Percentiles rank a stretch among this genome's conserved stretches.
Evolutionary conservation across 208 protist species (phyloP).

Genomic region (Porcisia hertigi): DNA sequence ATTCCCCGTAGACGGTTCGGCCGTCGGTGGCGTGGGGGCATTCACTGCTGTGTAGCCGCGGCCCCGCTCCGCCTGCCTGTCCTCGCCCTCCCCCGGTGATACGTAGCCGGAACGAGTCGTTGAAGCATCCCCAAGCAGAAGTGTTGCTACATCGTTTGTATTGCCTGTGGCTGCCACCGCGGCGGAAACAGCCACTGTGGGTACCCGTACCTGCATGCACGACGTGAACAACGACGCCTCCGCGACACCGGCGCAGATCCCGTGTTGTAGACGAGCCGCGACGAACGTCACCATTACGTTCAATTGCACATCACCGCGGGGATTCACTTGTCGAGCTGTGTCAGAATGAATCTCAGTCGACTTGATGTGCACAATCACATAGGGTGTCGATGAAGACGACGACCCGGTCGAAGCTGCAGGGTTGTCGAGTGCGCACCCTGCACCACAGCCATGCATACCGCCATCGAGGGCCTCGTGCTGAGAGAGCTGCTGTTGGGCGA

Average conservation of each 20-base stretch:
- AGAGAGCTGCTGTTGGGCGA: slow-evolving; percentile 14
- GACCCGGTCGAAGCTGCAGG: background rate
- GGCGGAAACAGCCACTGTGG: slow-evolving; percentile 16
- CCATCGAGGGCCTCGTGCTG: background rate
- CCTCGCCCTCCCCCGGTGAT: background rate
- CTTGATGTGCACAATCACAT: slow-evolving; percentile 41
- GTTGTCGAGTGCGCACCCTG: background rate
- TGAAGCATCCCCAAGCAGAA: slow-evolving; percentile 1
- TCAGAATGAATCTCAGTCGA: slow-evolving; percentile 43
- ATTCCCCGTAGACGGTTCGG: background rate
- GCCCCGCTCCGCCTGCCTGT: background rate
- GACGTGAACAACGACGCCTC: slow-evolving; percentile 35
- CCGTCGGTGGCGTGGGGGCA: background rate
- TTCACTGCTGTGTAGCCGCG: background rate
- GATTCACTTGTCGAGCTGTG: slow-evolving; percentile 44
- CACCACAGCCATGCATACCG: background rate
- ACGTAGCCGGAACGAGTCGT: background rate
- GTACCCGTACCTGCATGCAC: slow-evolving; percentile 48
- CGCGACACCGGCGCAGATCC: slow-evolving; percentile 52
- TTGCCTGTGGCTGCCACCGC: slow-evolving; percentile 6
- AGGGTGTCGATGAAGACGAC: background rate
- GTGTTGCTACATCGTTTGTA: background rate
- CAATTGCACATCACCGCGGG: slow-evolving; percentile 49
- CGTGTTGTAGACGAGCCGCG: slow-evolving; percentile 47
- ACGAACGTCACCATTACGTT: slow-evolving; percentile 34